Percentiles rank a stretch among this genome's conserved stretches.
These are phyloP conservation scores for Phascolomyces articulosus DNA, from an alignment of 371 early-diverging fungal species.

Conservation along the genomic window DNA sequence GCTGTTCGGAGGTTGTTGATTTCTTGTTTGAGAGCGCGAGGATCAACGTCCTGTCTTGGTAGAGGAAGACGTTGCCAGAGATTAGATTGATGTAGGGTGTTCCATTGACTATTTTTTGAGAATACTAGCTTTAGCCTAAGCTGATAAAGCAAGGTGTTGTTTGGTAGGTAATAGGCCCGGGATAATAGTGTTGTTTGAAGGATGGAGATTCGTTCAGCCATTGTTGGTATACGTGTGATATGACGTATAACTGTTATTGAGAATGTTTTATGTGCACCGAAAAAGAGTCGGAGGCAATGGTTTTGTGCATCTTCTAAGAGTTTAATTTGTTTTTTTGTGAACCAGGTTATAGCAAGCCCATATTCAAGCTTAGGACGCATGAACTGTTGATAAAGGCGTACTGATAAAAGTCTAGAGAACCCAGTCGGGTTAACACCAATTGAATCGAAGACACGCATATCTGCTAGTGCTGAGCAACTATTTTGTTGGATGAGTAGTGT, in stretches of 20 bases:
- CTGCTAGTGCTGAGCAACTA: not conserved
- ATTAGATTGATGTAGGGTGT: too few species aligned
- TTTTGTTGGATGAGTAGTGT: not conserved
- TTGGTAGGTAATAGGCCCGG: not conserved
- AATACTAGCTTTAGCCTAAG: too few species aligned
- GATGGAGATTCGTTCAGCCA: slow-evolving; percentile 3
- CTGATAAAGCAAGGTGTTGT: not conserved
- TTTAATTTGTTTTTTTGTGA: not conserved
- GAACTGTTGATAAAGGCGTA: not conserved
- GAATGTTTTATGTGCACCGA: slow-evolving; percentile 11
- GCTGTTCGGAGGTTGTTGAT: too few species aligned
- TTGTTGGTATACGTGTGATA: slow-evolving; percentile 13
- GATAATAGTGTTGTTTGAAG: slow-evolving; percentile 5
- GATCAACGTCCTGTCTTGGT: too few species aligned
- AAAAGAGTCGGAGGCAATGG: slow-evolving; percentile 17
- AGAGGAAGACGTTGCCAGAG: too few species aligned
- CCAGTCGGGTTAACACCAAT: slow-evolving; percentile 11
- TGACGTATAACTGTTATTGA: slow-evolving; percentile 22
- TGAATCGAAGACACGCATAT: slow-evolving; percentile 6
- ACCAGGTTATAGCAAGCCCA: not conserved
- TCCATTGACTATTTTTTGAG: too few species aligned
- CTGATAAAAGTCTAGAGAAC: not conserved
- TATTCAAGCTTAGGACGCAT: slow-evolving; percentile 3
- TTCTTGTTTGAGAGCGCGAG: too few species aligned
- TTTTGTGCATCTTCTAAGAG: slow-evolving; percentile 6